Conservation (phyloP, 2,329 filamentous ascomycete genomes). For the Fusarium agapanthi region DNA sequence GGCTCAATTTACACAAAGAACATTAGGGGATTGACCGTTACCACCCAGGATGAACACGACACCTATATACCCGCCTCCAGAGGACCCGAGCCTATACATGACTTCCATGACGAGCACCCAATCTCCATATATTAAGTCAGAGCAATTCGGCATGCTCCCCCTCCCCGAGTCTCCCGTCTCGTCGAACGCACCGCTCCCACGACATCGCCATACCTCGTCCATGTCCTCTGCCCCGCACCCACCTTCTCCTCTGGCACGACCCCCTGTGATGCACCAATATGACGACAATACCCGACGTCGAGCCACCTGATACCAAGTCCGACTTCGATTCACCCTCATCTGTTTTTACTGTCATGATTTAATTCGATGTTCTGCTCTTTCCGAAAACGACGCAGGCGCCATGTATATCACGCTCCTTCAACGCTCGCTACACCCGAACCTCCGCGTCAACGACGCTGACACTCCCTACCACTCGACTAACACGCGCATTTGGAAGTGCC, state of each 20-base stretch:
- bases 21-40: conserved; percentile 63
- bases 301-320: conserved; percentile 37
- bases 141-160: conserved; percentile 55
- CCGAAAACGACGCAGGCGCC: conserved; percentile 46
- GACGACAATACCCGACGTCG: conserved; percentile 50
- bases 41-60: conserved; percentile 61
- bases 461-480: conserved; percentile 40
- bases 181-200: conserved; percentile 46
- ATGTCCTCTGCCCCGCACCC: conserved; percentile 48
- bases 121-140: conserved; percentile 56
- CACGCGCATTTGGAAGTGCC: conserved; percentile 42
- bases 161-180: conserved; percentile 56
- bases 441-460: conserved; percentile 46
- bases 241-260: conserved; percentile 48
- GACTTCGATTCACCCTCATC: conserved; percentile 30
- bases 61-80: conserved; percentile 55
- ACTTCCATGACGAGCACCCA: conserved; percentile 51
- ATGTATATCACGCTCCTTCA: conserved; percentile 50
- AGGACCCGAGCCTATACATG: conserved; percentile 51
- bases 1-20: conserved; percentile 50
- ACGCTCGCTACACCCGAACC: conserved; percentile 46
- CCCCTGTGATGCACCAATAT: conserved; percentile 43
- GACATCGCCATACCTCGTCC: conserved; percentile 52
- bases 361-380: conserved; percentile 32
- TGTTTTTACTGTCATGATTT: conserved; percentile 30